Base-by-base conservation (phyloP, 129 eudicot species). In the Tanacetum coccineum region DNA sequence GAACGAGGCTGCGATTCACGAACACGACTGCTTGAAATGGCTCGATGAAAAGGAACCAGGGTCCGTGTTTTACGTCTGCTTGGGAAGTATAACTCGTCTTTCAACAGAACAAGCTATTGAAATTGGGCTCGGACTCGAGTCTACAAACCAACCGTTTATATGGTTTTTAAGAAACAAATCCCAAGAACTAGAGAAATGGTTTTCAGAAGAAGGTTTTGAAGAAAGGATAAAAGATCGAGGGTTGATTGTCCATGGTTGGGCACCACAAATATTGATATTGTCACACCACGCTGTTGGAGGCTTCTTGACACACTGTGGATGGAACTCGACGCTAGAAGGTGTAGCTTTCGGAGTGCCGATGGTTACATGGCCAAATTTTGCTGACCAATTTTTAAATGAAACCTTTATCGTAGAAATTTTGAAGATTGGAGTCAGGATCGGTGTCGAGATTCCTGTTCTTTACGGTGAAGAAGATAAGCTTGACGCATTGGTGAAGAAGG, bases 361-460 rank as follows among this genome's bases (percentile, higher is more conserved):
- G 78, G 66, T 83, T 13, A 82, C 91, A 9, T 87, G 91, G 88
- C 91, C 91, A 0, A 25, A 48, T 25, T 85, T 85, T n/a, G 74
- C 83, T 1, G 91, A 85, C 63, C 91, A 85, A 39, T 85, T 85
- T 58, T 7, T 61, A 12, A 85, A 85, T 48, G 87, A 85, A 72
- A 60, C 49, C 55, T 76, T 82, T 0, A 62, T 85, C 0, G 84
- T 81, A 18, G 55, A 79, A 13, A 61, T 81, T 12, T 48, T 79
- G 18, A 74, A 65, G 71, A 79, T 65, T 45, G 91, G 91, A 44
- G 80, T 81, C 19, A 67, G 67, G 63, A 66, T 67, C 28, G 83
- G 85, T 3, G 81, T 71, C 8, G 79, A 81, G 58, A 59, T 61
- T 45, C 67, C 64, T 2, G 73, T 55, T 18, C 0, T 9, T 17